These are phyloP conservation scores for Teunomyces cretensis DNA, from an alignment of 805 yeast genomes.

Conservation along the genomic window DNA sequence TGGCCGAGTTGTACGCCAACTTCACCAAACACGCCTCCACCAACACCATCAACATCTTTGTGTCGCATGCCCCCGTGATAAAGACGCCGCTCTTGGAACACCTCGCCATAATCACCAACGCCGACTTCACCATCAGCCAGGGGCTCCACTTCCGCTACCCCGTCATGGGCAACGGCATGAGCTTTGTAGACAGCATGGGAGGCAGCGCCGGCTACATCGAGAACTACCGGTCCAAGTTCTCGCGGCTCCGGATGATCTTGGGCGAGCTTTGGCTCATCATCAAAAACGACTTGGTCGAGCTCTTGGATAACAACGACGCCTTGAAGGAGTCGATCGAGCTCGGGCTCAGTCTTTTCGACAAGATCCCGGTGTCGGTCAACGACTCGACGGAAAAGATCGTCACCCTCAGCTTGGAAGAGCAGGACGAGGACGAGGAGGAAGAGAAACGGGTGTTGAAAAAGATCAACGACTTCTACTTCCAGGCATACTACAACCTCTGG, in stretches of 20 bases:
- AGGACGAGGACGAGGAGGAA: conserved; percentile 19
- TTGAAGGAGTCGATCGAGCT: conserved; percentile 48
- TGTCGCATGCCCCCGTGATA: conserved; percentile 70
- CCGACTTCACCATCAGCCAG: conserved; percentile 73
- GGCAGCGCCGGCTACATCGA: conserved; percentile 45
- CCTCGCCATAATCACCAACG: conserved; percentile 61
- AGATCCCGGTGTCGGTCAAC: conserved; percentile 50
- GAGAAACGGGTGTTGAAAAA: conserved; percentile 45
- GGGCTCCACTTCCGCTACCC: conserved; percentile 72
- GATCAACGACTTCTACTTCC: conserved; percentile 59
- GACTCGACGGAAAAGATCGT: conserved; percentile 42
- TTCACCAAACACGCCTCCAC: conserved; percentile 10
- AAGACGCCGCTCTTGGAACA: conserved; percentile 70
- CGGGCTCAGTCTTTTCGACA: conserved; percentile 62
- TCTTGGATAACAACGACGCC: conserved; percentile 28
- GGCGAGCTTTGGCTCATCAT: conserved; percentile 65
- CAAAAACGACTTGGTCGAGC: conserved; percentile 47
- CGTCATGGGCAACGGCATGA: conserved; percentile 65
- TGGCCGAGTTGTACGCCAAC: conserved; percentile 55
- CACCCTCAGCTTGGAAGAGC: conserved; percentile 31
- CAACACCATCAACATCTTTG: conserved; percentile 56
- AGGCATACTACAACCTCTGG: conserved; percentile 73
- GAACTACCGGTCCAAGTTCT: conserved; percentile 60
- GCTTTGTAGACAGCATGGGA: conserved; percentile 54
- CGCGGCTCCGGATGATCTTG: conserved; percentile 58